Evolutionary conservation across 164 flowering plant species (phyloP), one percentile per base, ranked within the genome.

Genomic region (Sedum album): DNA sequence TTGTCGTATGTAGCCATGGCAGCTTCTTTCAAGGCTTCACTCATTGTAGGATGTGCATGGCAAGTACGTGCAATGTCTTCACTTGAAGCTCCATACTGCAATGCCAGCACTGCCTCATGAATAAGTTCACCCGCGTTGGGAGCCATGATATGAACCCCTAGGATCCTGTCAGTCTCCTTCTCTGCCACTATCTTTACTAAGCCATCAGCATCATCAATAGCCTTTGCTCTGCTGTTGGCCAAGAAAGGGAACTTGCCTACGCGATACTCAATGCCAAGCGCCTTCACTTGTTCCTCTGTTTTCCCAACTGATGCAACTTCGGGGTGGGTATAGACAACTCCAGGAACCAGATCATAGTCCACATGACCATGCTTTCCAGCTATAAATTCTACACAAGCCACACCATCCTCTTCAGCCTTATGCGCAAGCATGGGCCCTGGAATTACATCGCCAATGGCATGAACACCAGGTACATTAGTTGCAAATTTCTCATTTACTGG

Each of bases 1-100:
- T n/a, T n/a, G n/a, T n/a, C n/a, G n/a, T n/a, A n/a, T n/a, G n/a
- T n/a, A n/a, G n/a, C n/a, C n/a, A n/a, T n/a, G n/a, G n/a, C n/a
- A n/a, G n/a, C n/a, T n/a, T n/a, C n/a, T n/a, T n/a, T n/a, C n/a
- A n/a, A n/a, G n/a, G n/a, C n/a, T n/a, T n/a, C n/a, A n/a, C n/a
- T n/a, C n/a, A n/a, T n/a, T n/a, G n/a, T n/a, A n/a, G n/a, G n/a
- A n/a, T n/a, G n/a, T n/a, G n/a, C n/a, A n/a, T n/a, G n/a, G n/a
- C n/a, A n/a, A n/a, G n/a, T n/a, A n/a, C n/a, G n/a, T n/a, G 97
- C 96, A 57, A 91, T 86, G 66, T 91, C 97, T 79, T 89, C 94
- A 73, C 93, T 88, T 15, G 97, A 73, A 17, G 96, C 97, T 28
- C 92, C 97, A 76, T 89, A 89, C 18, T 81, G 82, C 76, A 89